Conservation (phyloP, 305 asterid genomes). For the Solanum hybrid region DNA sequence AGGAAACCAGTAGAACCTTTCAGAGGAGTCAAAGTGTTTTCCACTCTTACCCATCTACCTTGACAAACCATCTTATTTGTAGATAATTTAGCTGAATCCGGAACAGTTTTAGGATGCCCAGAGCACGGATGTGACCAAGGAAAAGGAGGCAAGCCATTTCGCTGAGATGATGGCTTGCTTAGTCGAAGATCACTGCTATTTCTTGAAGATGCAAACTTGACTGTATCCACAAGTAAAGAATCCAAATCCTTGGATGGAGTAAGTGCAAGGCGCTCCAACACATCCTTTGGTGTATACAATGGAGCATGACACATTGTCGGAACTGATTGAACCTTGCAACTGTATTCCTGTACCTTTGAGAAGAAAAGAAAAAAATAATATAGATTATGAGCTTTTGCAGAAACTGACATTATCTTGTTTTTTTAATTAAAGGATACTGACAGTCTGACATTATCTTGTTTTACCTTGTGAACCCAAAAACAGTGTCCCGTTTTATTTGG, state of each 20-base stretch:
- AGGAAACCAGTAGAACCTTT: conserved; percentile 39
- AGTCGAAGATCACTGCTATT: conserved; percentile 46
- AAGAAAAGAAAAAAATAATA: not conserved
- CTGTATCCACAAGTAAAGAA: conserved; percentile 60
- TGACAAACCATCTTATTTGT: conserved; percentile 55
- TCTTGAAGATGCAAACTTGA: conserved; percentile 49
- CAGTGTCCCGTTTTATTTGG: not conserved
- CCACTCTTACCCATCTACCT: conserved; percentile 79
- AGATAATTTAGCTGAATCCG: conserved; percentile 62
- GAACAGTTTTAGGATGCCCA: conserved; percentile 49
- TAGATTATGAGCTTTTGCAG: not conserved
- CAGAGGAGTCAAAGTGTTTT: conserved; percentile 29
- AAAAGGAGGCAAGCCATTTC: conserved; percentile 84
- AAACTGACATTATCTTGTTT: not conserved
- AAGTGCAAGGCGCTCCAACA: conserved; percentile 69
- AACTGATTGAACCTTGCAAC: conserved; percentile 27
- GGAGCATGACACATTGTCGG: conserved; percentile 24
- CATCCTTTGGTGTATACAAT: conserved; percentile 40
- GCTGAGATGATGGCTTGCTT: conserved; percentile 43
- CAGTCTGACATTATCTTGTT: not conserved
- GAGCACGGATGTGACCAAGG: conserved; percentile 77
- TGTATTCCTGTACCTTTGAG: conserved; percentile 32
- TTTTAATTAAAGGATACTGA: not conserved
- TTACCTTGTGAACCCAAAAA: not conserved
- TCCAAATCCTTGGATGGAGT: conserved; percentile 79